Evolutionary conservation across 106 monocot genomes (phyloP), one percentile per base, ranked within the genome.

Genomic region (Ottelia alismoides): DNA sequence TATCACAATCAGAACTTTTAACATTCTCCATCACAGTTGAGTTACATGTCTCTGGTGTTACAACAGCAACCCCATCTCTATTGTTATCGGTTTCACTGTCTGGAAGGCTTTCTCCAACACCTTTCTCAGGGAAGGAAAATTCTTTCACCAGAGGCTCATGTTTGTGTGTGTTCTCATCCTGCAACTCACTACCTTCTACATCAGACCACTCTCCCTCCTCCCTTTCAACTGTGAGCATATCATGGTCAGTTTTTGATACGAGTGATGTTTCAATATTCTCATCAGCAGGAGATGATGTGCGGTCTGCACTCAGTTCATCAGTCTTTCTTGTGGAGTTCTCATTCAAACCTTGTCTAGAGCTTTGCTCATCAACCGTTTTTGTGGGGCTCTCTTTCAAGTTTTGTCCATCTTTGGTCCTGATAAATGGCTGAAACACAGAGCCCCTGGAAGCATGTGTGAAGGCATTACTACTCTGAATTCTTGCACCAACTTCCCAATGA

Each of bases 171-270:
- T 20, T 35, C 59, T 60, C 80, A 55, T 22, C 26, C n/a, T 31
- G 50, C 51, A 20, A 14, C 18, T 9, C 50, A 14, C 3, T 74
- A 22, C 55, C 75, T 21, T 87, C 92, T 49, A 75, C 52, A 74
- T 93, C 87, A 62, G 78, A 81, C 81, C 84, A 88, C 60, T 96
- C 88, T 0, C 96, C 96, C 82, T 96, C 88, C 72, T 94, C 94
- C 59, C 75, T 94, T 57, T 94, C 94, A 68, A 55, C 70, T 23
- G 49, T 29, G 47, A 61, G n/a, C n/a, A n/a, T n/a, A n/a, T n/a
- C 47, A 61, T 70, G 60, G 31, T 68, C 55, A 45, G 9, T 24
- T 31, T 49, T 45, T 30, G 56, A 14, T 9, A 44, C 16, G 21
- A 18, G 26, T 32, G 22, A 19, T 53, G 25, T 22, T 40, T 20